phyloP scores from a whole-genome alignment of 768 basidiomycete species.

The Postia placenta region DNA sequence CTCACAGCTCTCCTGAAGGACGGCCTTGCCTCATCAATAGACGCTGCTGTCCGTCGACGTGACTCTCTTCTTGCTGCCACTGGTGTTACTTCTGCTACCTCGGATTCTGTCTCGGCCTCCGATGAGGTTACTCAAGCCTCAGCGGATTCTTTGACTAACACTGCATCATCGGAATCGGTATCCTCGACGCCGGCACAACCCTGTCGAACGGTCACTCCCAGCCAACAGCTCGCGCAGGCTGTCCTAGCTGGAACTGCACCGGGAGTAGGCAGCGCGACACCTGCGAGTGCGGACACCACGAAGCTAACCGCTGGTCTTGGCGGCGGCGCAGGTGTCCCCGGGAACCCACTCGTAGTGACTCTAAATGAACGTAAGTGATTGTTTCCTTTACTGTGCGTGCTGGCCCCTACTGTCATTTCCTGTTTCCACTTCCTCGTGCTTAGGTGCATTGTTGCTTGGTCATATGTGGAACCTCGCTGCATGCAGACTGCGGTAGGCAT shows the following conservation, averaged over 20 bases:
- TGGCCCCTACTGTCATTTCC: no score
- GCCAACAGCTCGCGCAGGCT: conserved; percentile 37
- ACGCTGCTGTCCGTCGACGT: conserved; percentile 60
- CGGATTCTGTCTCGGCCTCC: conserved; percentile 12
- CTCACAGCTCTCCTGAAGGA: conserved; percentile 58
- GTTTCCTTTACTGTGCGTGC: no score
- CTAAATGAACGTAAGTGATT: conserved; percentile 68
- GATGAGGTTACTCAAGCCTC: background rate
- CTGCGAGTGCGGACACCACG: conserved; percentile 27
- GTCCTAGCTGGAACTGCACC: conserved; percentile 23
- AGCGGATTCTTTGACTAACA: background rate
- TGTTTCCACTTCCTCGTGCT: no score
- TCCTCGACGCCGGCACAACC: background rate
- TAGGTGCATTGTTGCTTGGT: no score
- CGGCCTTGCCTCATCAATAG: conserved; percentile 50
- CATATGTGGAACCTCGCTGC: no score
- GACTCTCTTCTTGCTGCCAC: conserved; percentile 46
- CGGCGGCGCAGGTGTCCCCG: conserved; percentile 36
- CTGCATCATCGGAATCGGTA: conserved; percentile 3
- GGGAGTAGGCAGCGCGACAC: conserved; percentile 2
- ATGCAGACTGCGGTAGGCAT: no score
- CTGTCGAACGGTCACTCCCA: conserved; percentile 19
- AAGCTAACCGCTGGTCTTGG: conserved; percentile 39
- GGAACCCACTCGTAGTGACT: conserved; percentile 72
- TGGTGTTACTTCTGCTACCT: conserved; percentile 10